phyloP scores from a whole-genome alignment of 176 grass and related monocot genomes.

The Echinochloa phyllopogon region DNA sequence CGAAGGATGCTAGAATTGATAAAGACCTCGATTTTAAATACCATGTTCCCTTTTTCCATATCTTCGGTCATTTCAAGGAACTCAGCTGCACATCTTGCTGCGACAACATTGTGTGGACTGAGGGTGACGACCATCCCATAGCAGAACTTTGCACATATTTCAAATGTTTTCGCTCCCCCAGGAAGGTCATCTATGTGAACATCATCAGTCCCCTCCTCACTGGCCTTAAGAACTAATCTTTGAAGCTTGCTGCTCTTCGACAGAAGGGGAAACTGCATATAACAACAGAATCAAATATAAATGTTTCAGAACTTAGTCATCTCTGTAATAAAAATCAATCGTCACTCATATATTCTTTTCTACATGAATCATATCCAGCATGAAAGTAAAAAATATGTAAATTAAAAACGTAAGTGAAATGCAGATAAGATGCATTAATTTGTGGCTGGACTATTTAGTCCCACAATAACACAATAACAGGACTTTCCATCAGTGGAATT shows the following conservation, averaged over 20 bases:
- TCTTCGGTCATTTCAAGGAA: constrained; percentile 95
- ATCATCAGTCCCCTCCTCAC: constrained; percentile 67
- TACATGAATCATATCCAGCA: constrained; percentile 26
- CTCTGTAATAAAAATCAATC: neutral
- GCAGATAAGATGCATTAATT: constrained; percentile 1
- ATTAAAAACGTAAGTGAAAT: neutral
- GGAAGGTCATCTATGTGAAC: constrained; percentile 69
- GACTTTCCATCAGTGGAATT: neutral
- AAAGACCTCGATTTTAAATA: constrained; percentile 99
- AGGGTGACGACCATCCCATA: constrained; percentile 96
- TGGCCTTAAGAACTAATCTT: constrained; percentile 66
- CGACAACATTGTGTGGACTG: constrained; percentile 86
- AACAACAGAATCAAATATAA: constrained; percentile 24
- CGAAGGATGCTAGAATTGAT: constrained; percentile 84
- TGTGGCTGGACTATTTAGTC: neutral
- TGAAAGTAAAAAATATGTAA: constrained; percentile 2
- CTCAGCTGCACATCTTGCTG: constrained; percentile 82
- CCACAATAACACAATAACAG: neutral
- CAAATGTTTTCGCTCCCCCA: constrained; percentile 82
- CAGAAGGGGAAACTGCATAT: constrained; percentile 88
- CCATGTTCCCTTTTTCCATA: constrained; percentile 90
- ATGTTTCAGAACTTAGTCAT: constrained; percentile 10
- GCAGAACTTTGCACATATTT: constrained; percentile 96
- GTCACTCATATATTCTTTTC: neutral
- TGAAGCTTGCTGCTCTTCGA: constrained; percentile 90